Base-by-base conservation (phyloP, 192 early-diverging fungal species). In the Entomortierella lignicola region DNA sequence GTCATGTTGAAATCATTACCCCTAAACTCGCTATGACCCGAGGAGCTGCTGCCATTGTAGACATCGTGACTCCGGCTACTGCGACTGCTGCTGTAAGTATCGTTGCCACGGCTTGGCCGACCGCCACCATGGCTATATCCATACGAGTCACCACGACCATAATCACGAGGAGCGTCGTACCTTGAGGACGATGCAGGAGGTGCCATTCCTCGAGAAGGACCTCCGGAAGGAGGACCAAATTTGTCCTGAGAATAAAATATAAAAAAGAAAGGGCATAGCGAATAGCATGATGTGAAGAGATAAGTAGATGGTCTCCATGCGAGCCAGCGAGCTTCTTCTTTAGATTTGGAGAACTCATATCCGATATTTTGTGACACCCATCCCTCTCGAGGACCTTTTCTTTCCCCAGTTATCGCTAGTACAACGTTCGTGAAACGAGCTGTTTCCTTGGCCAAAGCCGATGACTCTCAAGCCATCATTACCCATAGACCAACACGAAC, bases 141-240 rank as follows among this genome's bases (percentile, higher is more conserved):
- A 44, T 26, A 58, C n/a, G 56, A 42, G 23, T 60, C 58, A 26
- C 58, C 58, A 26, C 52, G 52, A 23, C 25, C 52, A 27, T 54
- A 54, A 26, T 54, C 52, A 10, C 52, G 52, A 27, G 52, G 25
- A 50, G 55, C 30, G 2, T 66, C 64, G 25, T 59, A 37, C 34
- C 55, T 68, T n/a, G 55, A 32, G 25, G 52, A 54, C 25, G 27
- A 18, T 29, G 52, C 21, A 2, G 52, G 27, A 29, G 21, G 67
- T 26, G n/a, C 31, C 25, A 25, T 32, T 23, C 31, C 32, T 15
- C 66, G 43, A n/a, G 34, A 15, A 51, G 32, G 8, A 2, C 64
- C 54, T 15, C 69, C 69, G 18, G 72, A 32, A 11, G 57, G 63
- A 13, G 72, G 71, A 48, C 71, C 71, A 53, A 65, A 74, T 43